Evolutionary conservation across 75 land plant genomes (phyloP), one percentile per base, ranked within the genome.

Genomic region (Cryptomeria japonica): DNA sequence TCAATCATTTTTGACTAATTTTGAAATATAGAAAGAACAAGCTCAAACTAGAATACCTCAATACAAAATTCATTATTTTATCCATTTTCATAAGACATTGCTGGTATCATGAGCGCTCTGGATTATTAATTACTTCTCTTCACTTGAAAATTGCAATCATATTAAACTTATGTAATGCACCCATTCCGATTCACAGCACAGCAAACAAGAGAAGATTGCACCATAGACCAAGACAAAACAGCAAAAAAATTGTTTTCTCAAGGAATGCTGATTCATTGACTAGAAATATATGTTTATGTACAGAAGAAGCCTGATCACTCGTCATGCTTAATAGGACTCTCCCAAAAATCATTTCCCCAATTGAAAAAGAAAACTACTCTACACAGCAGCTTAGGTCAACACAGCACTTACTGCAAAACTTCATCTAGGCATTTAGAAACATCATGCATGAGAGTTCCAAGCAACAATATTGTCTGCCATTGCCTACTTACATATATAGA

Each of bases 391-490:
- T 34, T 64, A 25, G 28, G 6, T 18, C 64, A 58, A 58, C n/a
- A 58, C 36, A 72, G 34, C 76, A 72, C 76, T 32, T 72, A 72
- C 37, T 75, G 77, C 77, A 75, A 75, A 75, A 75, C 77, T 75
- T 75, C 3, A 72, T 75, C 14, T 32, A 58, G 64, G 64, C 22
- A 0, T 58, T 58, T 22, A 51, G 55, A 18, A 58, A 22, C 25
- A 58, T 22, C 64, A 58, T 58, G 25, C 22, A 58, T 19, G 25
- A 18, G 25, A 51, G 55, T 13, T 13, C 55, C 25, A 58, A 22
- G 22, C 22, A 58, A 5, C 64, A 22, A 19, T 5, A 22, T 19
- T 58, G 25, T 19, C 22, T 58, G 64, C 22, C 25, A 58, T 6
- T 3, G 64, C 25, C 19, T 22, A 18, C 64, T 58, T 58, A 58